A percentile compares a stretch with the other conserved stretches of the same genome.
Conservation (phyloP, 2,329 filamentous ascomycete genomes). For the Ceratocystis albifundus region DNA sequence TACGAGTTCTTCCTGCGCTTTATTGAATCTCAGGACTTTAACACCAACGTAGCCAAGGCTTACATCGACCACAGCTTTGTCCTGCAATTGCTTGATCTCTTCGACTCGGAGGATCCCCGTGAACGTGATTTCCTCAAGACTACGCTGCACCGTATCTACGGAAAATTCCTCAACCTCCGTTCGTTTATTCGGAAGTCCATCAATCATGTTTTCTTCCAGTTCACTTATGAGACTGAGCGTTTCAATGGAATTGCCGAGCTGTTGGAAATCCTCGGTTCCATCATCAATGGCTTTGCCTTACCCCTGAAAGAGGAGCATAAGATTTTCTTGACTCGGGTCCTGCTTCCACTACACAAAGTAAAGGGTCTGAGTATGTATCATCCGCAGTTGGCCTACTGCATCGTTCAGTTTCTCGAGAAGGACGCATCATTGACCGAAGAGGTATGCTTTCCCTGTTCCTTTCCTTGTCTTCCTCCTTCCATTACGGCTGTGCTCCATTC, state of each 20-base stretch:
- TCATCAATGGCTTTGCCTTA: constrained; percentile 96
- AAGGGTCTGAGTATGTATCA: constrained; percentile 99
- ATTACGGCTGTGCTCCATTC: constrained; percentile 10
- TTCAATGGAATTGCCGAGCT: constrained; percentile 98
- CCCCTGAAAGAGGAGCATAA: constrained; percentile 98
- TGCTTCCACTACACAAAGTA: constrained; percentile 92
- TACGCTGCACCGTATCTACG: constrained; percentile 93
- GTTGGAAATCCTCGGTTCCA: constrained; percentile 91
- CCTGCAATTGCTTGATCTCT: constrained; percentile 88
- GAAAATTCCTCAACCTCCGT: constrained; percentile 93
- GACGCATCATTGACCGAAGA: constrained; percentile 95
- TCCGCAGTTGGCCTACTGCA: constrained; percentile 94
- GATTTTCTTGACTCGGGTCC: constrained; percentile 83
- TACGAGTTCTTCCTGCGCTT: constrained; percentile 99
- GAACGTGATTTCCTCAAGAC: constrained; percentile 98
- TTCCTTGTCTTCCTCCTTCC: constrained; percentile 19
- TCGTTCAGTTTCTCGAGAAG: constrained; percentile 97
- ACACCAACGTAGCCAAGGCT: constrained; percentile 97
- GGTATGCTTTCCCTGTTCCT: constrained; percentile 40
- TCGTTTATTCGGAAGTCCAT: constrained; percentile 97
- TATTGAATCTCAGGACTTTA: constrained; percentile 99
- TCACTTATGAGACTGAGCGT: constrained; percentile 94
- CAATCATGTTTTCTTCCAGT: constrained; percentile 99
- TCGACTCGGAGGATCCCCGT: constrained; percentile 93
- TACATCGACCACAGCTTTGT: constrained; percentile 99